Evolutionary conservation across 345 rosid species (phyloP), one percentile per base, ranked within the genome.

Genomic region (Xanthoceras sorbifolium): DNA sequence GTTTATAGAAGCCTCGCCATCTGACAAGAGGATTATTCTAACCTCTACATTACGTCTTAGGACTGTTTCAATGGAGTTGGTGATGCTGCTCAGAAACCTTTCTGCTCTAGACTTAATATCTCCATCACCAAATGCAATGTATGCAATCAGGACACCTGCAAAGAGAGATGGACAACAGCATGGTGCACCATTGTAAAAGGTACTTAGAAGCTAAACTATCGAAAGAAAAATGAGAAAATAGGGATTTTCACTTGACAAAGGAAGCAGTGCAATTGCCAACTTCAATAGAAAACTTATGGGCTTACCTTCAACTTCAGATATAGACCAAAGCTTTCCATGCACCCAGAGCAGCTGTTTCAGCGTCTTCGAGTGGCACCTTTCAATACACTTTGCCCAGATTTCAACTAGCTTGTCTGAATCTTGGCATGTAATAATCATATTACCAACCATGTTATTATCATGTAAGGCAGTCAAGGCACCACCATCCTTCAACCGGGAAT

Each of bases 71-170:
- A 96, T 88, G 12, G 99, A 91, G 80, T 96, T 93, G 72, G 97
- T 96, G 72, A 96, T 92, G 61, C 99, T 96, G 86, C 97, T 96
- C 80, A 92, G 71, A 84, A 93, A 93, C 84, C 98, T 89, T 81
- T 92, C 99, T 71, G 90, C 97, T 83, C 97, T 92, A 69, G 84
- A 75, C 84, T 96, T 96, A 74, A 93, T 83, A 75, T 87, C 89
- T 29, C 78, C 82, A 67, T 92, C 89, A 20, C 74, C 89, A 81
- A 96, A 93, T 28, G 93, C 94, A 52, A 96, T 76, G 79, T 91
- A 93, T 23, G 89, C 94, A 77, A 90, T 89, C 68, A 93, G 80
- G 83, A 86, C 84, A 81, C 94, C 99, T 96, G 94, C 83, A 81
- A 76, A 70, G 29, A 78, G 76, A 77, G 69, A n/a, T n/a, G n/a